Base-by-base conservation (phyloP, 2,329 filamentous ascomycete genomes). In the Colletotrichum australisinense region DNA sequence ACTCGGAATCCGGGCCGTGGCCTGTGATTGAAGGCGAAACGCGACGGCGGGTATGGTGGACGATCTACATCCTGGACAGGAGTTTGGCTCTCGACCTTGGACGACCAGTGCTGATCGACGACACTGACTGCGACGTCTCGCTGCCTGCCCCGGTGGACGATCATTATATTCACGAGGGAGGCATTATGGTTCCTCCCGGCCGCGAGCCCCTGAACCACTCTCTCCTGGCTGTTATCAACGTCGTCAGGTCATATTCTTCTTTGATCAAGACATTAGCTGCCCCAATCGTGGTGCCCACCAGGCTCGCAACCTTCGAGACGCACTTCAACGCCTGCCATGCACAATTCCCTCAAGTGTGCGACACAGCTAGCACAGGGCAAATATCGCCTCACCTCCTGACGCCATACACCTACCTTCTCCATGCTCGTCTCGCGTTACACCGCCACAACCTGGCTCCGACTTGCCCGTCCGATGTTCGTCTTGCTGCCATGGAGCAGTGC, bases 21-120 rank as follows among this genome's bases (percentile, higher is more conserved):
- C 89, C 93, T 2, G 87, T 91, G 1, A 86, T 97, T 16, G 95
- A 98, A 78, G 90, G 90, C 12, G 96, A 98, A 82, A 95, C 96
- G 91, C 91, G 95, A 67, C 91, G 94, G 74, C 89, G 95, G 68
- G 90, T 97, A 2, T 99, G 96, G 96, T 99, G 97, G 95, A 91
- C 94, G 16, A 90, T 98, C 69, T 98, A 98, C 83, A 91, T 95
- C 57, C 91, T 95, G 84, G 97, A 99, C 83, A 91, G 95, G 75
- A 89, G 94, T 30, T 85, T 97, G 63, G 92, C 95, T 0, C 86
- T 97, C 14, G 95, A 98, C 80, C 87, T 95, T 42, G 94, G 94
- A 9, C 91, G 93, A 63, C 95, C 96, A 0, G 90, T 94, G 69
- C 84, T 95, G 76, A 97, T 98, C 79, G 89, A 95, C 79, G 96